phyloP scores from a whole-genome alignment of 2,329 filamentous ascomycete species.

The Aspergillus jensenii region DNA sequence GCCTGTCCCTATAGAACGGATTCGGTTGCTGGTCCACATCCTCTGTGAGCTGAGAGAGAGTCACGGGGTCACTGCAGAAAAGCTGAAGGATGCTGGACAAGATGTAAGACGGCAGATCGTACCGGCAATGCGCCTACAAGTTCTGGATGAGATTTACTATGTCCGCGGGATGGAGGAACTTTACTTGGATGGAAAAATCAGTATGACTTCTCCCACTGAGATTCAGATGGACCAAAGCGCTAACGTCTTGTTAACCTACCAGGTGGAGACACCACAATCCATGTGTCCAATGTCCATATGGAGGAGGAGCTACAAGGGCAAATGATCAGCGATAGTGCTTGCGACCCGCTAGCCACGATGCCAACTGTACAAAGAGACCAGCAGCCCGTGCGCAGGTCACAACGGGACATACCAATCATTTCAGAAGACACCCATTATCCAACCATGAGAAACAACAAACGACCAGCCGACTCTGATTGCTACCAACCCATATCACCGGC shows the following conservation, averaged over 20 bases:
- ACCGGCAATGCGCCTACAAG: conserved; percentile 33
- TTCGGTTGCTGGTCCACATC: conserved; percentile 41
- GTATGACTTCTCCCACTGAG: conserved; percentile 21
- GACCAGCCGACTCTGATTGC: conserved; percentile 8
- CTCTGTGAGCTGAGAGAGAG: conserved; percentile 37
- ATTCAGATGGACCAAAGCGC: not conserved
- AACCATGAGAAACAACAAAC: conserved; percentile 4
- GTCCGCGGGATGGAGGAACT: conserved; percentile 41
- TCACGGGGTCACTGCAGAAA: conserved; percentile 37
- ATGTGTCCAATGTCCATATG: conserved; percentile 29
- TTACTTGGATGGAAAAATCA: conserved; percentile 37
- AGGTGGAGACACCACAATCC: conserved; percentile 31
- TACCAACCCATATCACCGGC: conserved; percentile 18
- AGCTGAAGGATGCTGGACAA: conserved; percentile 40
- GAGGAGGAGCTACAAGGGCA: conserved; percentile 20
- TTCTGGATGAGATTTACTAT: conserved; percentile 43
- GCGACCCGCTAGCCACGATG: conserved; percentile 4
- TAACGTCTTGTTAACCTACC: conserved; percentile 1
- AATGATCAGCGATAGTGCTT: not conserved
- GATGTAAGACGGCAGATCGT: conserved; percentile 40
- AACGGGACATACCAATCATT: not conserved
- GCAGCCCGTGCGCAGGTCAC: not conserved
- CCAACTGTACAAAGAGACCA: conserved; percentile 8
- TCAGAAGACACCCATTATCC: conserved; percentile 1
- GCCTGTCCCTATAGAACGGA: conserved; percentile 31